A percentile compares a stretch with the other conserved stretches of the same genome.
Conservation (phyloP, 2,329 filamentous ascomycete species). For the Emmonsiellopsis sp. region DNA sequence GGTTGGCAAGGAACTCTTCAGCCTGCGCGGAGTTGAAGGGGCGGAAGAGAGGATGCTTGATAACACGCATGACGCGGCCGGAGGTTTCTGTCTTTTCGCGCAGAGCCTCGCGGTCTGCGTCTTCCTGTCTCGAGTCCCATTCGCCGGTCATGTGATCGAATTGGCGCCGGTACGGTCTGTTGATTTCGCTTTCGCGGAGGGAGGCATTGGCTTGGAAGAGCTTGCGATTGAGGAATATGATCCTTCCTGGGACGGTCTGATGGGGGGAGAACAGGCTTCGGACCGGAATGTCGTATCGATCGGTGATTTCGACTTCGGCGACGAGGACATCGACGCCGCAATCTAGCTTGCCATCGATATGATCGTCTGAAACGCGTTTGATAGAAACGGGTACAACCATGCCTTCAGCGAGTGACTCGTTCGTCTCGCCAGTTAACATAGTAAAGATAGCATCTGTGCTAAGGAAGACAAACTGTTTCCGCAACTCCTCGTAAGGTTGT, state of each 20-base stretch:
- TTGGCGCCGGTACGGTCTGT: constrained; percentile 59
- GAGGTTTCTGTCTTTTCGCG: constrained; percentile 78
- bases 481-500: constrained; percentile 86
- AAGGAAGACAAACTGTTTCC: constrained; percentile 65
- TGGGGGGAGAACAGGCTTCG: constrained; percentile 66
- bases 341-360: constrained; percentile 86
- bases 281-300: constrained; percentile 56
- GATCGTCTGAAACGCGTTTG: constrained; percentile 80
- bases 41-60: constrained; percentile 95
- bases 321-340: constrained; percentile 88
- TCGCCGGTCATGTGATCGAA: constrained; percentile 66
- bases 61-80: constrained; percentile 81
- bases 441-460: constrained; percentile 76
- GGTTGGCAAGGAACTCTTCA: constrained; percentile 82
- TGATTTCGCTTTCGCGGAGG: constrained; percentile 70
- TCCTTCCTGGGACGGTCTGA: constrained; percentile 80
- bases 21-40: constrained; percentile 88
- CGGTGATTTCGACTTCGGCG: constrained; percentile 70
- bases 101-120: constrained; percentile 69
- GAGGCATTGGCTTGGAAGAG: constrained; percentile 76
- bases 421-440: constrained; percentile 91
- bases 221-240: constrained; percentile 79
- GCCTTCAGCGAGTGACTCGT: constrained; percentile 69
- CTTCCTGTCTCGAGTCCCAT: constrained; percentile 80
- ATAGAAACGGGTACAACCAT: constrained; percentile 92